Evolutionary conservation across 1,284 basidiomycete genomes (phyloP).

Genomic region (Caloboletus inedulis): DNA sequence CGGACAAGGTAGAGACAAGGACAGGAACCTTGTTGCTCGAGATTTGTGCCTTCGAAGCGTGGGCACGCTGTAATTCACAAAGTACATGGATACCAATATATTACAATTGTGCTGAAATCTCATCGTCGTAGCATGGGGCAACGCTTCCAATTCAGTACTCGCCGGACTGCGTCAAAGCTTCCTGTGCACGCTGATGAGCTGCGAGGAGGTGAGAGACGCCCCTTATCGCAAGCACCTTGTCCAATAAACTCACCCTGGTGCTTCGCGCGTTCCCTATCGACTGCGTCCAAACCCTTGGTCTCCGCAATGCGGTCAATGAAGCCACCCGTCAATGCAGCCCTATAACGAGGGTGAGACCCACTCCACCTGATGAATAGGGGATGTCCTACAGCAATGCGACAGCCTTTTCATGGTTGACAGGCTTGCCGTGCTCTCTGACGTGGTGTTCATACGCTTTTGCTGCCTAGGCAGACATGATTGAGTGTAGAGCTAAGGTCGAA

Average conservation of each 20-base stretch:
- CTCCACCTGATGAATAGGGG: neutral
- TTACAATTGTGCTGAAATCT: neutral
- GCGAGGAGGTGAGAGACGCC: slow-evolving; percentile 1
- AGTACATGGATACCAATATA: slow-evolving; percentile 13
- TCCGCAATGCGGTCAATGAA: slow-evolving; percentile 26
- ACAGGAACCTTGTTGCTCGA: slow-evolving; percentile 61
- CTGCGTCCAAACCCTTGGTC: slow-evolving; percentile 24
- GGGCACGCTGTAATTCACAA: slow-evolving; percentile 37
- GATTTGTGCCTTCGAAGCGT: slow-evolving; percentile 74
- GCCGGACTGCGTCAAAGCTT: slow-evolving; percentile 9
- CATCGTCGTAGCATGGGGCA: neutral
- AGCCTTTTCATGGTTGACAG: slow-evolving; percentile 25
- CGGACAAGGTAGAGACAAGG: slow-evolving; percentile 66
- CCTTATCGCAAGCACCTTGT: no score
- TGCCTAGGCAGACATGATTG: slow-evolving; percentile 16
- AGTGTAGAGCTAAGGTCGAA: neutral
- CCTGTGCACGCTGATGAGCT: slow-evolving; percentile 16
- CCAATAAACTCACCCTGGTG: slow-evolving; percentile 17
- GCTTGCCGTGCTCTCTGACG: slow-evolving; percentile 16
- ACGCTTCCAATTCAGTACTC: slow-evolving; percentile 12
- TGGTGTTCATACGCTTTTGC: slow-evolving; percentile 31
- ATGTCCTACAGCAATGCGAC: slow-evolving; percentile 25
- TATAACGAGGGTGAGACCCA: slow-evolving; percentile 6
- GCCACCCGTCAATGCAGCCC: slow-evolving; percentile 27
- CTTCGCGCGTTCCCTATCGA: slow-evolving; percentile 17